phyloP scores from a whole-genome alignment of 2,329 filamentous ascomycete species.

The Arthrobotrys pseudoclavata region DNA sequence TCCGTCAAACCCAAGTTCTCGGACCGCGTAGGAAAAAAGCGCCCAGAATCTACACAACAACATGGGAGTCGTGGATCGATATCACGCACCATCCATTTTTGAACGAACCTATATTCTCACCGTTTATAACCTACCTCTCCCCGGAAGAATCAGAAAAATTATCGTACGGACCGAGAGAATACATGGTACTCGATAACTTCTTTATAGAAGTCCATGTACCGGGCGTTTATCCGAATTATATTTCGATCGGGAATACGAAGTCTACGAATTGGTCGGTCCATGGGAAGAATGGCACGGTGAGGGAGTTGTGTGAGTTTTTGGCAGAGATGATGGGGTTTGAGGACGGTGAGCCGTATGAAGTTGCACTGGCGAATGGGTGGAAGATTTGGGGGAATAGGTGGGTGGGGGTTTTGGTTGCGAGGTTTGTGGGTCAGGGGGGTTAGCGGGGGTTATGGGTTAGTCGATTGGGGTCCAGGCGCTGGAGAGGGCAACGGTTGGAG shows the following conservation, averaged over 20 bases:
- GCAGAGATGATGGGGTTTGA: not conserved
- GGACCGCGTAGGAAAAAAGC: too few species aligned
- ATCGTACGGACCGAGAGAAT: not conserved
- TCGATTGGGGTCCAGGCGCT: too few species aligned
- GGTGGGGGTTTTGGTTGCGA: not conserved
- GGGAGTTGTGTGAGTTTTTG: not conserved
- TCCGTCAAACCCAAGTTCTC: too few species aligned
- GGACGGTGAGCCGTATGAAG: not conserved
- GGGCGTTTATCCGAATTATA: not conserved
- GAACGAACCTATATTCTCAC: slow-evolving; percentile 22
- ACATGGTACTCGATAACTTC: not conserved
- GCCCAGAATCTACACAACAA: too few species aligned
- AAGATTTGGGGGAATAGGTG: not conserved
- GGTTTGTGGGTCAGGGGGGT: too few species aligned
- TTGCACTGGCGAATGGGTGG: not conserved
- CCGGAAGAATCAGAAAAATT: not conserved
- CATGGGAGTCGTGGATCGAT: not conserved
- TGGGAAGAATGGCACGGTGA: not conserved
- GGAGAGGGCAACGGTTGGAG: too few species aligned
- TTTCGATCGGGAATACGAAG: not conserved
- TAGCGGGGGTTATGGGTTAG: too few species aligned
- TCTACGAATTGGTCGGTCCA: too few species aligned
- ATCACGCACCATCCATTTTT: slow-evolving; percentile 6
- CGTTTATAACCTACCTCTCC: slow-evolving; percentile 5
- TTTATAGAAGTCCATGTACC: not conserved